Evolutionary conservation across 2,329 filamentous ascomycete genomes (phyloP), one percentile per base, ranked within the genome.

Genomic region (Sporothrix inflata): DNA sequence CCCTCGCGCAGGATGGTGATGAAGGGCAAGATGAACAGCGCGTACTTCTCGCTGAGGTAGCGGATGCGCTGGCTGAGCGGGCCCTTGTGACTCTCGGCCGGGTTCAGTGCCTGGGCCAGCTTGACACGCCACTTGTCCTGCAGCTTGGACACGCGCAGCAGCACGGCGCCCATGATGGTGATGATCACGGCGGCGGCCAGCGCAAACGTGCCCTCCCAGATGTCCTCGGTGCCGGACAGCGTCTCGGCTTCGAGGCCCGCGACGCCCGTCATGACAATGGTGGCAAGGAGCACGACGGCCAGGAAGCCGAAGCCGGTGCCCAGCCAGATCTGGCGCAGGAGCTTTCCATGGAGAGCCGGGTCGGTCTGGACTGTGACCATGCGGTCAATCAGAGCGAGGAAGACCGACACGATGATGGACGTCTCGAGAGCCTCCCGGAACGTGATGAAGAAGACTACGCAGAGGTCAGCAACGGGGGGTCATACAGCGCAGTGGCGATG

Each of bases 371-470:
- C 87, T 1, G 89, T 89, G 72, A 84, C 84, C 57, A 97, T 92
- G 80, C 96, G 92, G 80, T 94, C 95, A 72, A 97, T 84, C 79
- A 95, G 96, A n/a, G 93, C 89, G 49, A 97, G 87, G 53, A 97
- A 84, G 21, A 97, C 91, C 0, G 94, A 95, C 74, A 97, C 90
- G 77, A 97, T 93, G 78, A 97, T 94, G 78, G 88, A 91, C 0
- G 91, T 92, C 84, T 97, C 94, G 60, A 97, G 84, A 53, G 90
- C 89, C 83, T 97, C 94, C 78, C 94, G 90, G 80, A 97, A 96
- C 82, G 93, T 91, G 80, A 97, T 92, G 83, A 97, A 94, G 83
- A 97, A 97, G 72, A 97, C 90, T 75, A 91, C 90, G 9, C 27
- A 27, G 4, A 40, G 5, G 24, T 63, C 11, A 70, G 45, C 9